Base-by-base conservation (phyloP, 129 eudicot genomes). In the carrot (Daucus carota) region DNA sequence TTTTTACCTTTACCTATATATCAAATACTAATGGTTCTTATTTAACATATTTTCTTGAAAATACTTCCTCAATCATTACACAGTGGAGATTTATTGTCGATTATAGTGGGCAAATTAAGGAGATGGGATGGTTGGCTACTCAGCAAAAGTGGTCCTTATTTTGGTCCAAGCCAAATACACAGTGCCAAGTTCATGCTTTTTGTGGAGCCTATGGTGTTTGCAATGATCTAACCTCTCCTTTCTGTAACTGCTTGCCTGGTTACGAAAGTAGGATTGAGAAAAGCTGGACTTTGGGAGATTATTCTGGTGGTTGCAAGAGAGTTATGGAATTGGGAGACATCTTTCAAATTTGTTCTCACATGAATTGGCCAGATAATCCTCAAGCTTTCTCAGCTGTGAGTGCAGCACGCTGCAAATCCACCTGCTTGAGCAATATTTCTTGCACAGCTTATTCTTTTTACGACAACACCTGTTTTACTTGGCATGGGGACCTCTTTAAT, bases 161-260 rank as follows among this genome's bases (percentile, higher is more conserved):
- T 82, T 85, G 92, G 89, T n/a, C 84, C 76, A 84, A 87, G 75
- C 97, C 97, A 28, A 85, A 85, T 63, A 83, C 77, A 65, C 95
- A 80, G 77, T 92, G 95, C 70, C 79, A 85, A 77, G 92, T 88
- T 5, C 81, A 85, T 73, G 92, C 89, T 62, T 81, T 69, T 36
- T 88, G 94, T 76, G 97, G 97, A 73, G 81, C 85, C n/a, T 91
- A 81, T 82, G 86, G 92, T 72, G 73, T 54, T 26, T 88, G 97
- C 68, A 79, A 79, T 36, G 77, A 81, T 79, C 78, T 72, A 54
- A 79, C 80, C 17, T 29, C 75, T 83, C 85, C 89, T 6, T 85
- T 83, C 75, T 91, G 97, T 70, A 75, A 36, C 75, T 91, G 94
- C 76, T 85, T 91, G 74, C 54, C 79, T 31, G 97, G 97, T 15